These are phyloP conservation scores for Dichomitus squalens DNA, from an alignment of 1,284 basidiomycete species.

Conservation along the genomic window DNA sequence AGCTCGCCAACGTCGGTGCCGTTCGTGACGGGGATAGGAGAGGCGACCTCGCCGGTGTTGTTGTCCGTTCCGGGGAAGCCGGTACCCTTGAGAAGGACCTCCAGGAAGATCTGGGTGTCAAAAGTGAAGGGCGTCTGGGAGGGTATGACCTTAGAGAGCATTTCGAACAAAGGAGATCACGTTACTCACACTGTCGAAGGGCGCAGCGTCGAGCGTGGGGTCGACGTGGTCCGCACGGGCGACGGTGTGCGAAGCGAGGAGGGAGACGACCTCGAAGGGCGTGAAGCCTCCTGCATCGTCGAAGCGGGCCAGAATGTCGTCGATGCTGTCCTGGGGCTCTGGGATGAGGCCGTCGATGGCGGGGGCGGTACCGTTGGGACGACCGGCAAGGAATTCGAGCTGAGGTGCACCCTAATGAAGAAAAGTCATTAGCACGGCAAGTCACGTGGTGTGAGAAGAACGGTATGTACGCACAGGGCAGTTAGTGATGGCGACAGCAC, in stretches of 20 bases:
- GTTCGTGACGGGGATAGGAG: constrained; percentile 27
- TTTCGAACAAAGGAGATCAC: too few species aligned
- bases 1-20: too few species aligned
- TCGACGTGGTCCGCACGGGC: constrained; percentile 32
- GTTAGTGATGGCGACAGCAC: constrained; percentile 34
- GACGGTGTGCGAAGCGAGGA: constrained; percentile 34
- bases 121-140: constrained; percentile 32
- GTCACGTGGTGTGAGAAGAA: too few species aligned
- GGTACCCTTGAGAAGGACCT: constrained; percentile 38
- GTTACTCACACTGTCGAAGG: constrained; percentile 29
- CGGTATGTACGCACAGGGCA: constrained; percentile 19
- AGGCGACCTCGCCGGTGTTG: constrained; percentile 31
- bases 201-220: constrained; percentile 21
- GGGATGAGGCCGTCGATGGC: constrained; percentile 32
- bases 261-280: constrained; percentile 31
- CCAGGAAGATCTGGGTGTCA: constrained; percentile 45
- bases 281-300: constrained; percentile 31
- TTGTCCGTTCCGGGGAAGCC: constrained; percentile 32
- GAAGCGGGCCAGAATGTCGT: constrained; percentile 33
- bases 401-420: constrained; percentile 26
- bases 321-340: constrained; percentile 29
- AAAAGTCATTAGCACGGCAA: too few species aligned
- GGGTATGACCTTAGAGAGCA: too few species aligned
- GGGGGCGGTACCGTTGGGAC: constrained; percentile 25
- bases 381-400: constrained; percentile 31